These are phyloP conservation scores for Crepidotus variabilis DNA, from an alignment of 768 basidiomycete species.

Conservation along the genomic window DNA sequence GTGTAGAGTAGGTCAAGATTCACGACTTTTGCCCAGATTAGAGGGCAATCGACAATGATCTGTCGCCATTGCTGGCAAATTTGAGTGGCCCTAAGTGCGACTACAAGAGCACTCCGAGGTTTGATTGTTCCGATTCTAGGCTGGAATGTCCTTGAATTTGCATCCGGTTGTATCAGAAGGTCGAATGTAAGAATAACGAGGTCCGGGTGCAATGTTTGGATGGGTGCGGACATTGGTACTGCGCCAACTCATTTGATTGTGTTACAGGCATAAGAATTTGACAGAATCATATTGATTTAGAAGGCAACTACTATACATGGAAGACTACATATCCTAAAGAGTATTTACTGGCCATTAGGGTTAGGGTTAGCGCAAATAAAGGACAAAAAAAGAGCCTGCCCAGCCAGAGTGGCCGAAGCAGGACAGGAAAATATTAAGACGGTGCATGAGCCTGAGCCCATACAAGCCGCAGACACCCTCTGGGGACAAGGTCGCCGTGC, in stretches of 20 bases:
- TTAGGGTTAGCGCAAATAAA: constrained; percentile 41
- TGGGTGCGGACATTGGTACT: too few relatives aligned
- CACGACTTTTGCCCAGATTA: too few relatives aligned
- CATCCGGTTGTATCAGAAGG: too few relatives aligned
- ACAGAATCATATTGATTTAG: neutral
- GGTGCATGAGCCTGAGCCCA: constrained; percentile 76
- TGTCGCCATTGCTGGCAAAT: too few relatives aligned
- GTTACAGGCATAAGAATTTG: neutral
- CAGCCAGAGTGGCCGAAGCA: constrained; percentile 63
- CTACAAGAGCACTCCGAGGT: too few relatives aligned
- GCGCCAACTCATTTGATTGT: neutral
- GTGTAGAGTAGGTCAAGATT: too few relatives aligned
- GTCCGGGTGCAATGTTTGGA: too few relatives aligned
- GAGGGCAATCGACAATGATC: too few relatives aligned
- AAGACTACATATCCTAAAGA: neutral
- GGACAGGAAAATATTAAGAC: constrained; percentile 80
- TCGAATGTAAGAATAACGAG: too few relatives aligned
- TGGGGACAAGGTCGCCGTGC: constrained; percentile 74
- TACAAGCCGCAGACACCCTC: constrained; percentile 57
- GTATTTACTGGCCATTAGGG: constrained; percentile 22
- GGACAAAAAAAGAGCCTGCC: constrained; percentile 42
- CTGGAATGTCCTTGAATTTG: too few relatives aligned
- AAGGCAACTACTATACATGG: neutral
- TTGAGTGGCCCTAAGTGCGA: too few relatives aligned
- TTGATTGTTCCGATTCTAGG: too few relatives aligned